Base-by-base conservation (phyloP, 2,329 filamentous ascomycete genomes). In the Colletotrichum sp. region DNA sequence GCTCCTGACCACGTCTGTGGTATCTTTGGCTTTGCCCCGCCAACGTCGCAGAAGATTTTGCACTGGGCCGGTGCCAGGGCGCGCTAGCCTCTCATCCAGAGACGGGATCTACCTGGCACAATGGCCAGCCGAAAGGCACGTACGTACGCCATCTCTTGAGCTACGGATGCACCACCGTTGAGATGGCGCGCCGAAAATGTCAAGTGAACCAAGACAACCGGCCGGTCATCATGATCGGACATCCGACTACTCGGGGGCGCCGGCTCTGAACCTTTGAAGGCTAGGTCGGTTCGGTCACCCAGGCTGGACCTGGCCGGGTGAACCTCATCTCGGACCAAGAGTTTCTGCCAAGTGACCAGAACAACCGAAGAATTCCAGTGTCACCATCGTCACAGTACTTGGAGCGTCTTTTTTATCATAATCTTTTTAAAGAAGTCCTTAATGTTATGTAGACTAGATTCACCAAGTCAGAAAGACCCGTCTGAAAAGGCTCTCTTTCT, bases 31-130 rank as follows among this genome's bases (percentile, higher is more conserved):
- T 63, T n/a, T 59, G 63, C 52, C 22, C 36, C 55, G 19, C 66
- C 12, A 32, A 64, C 52, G 36, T 49, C 25, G 27, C 59, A 71
- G 59, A 32, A 34, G 30, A 44, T 57, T 59, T 44, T 74, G 66
- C 67, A 44, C 19, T 34, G 67, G 19, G 27, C 59, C 57, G 66
- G 13, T 30, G 25, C 30, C 29, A 27, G 64, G n/a, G 52, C 19
- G 39, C 59, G 49, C 68, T 75, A 71, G 68, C 61, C 34, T 65
- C 30, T 61, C 49, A 11, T 57, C 16, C 34, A 16, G 59, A 71
- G 67, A 66, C 49, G 68, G 72, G 72, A 66, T 75, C 61, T 65
- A 71, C 72, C 72, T n/a, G 36, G 72, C 61, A 75, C n/a, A 32
- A 57, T 30, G 22, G n/a, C 44, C 15, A 27, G 30, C n/a, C 44